Evolutionary conservation across 345 rosid species (phyloP).

Genomic region (Kandelia obovata): DNA sequence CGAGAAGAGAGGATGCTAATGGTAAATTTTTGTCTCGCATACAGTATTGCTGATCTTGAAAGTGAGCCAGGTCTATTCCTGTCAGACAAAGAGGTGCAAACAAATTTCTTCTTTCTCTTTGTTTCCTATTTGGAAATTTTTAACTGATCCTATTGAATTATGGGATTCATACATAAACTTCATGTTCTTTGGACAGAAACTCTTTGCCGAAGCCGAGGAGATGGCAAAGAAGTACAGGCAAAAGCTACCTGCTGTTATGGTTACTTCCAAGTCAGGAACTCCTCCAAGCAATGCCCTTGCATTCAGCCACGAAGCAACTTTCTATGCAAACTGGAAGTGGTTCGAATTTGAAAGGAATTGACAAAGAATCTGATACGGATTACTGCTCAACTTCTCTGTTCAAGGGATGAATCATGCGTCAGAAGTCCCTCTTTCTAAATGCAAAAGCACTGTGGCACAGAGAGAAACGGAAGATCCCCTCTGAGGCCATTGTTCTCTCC

Average conservation of each 20-base stretch:
- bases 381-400: background rate
- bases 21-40: constrained; percentile 9
- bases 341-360: constrained; percentile 61
- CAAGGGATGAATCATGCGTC: background rate
- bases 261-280: constrained; percentile 21
- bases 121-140: background rate
- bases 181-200: constrained; percentile 42
- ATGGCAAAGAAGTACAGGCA: constrained; percentile 77
- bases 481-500: background rate
- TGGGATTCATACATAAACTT: constrained; percentile 5
- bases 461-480: background rate
- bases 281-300: constrained; percentile 34
- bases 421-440: background rate
- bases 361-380: constrained; percentile 8
- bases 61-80: constrained; percentile 83
- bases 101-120: constrained; percentile 1
- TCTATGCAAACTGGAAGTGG: constrained; percentile 90
- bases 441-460: background rate
- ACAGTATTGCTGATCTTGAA: constrained; percentile 84
- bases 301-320: constrained; percentile 47
- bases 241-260: constrained; percentile 39
- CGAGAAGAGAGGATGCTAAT: background rate
- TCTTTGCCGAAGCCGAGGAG: constrained; percentile 75
- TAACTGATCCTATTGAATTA: background rate
- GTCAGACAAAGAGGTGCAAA: constrained; percentile 65